Evolutionary conservation across 2,329 filamentous ascomycete species (phyloP).

Genomic region (Daldinia eschscholtzii): DNA sequence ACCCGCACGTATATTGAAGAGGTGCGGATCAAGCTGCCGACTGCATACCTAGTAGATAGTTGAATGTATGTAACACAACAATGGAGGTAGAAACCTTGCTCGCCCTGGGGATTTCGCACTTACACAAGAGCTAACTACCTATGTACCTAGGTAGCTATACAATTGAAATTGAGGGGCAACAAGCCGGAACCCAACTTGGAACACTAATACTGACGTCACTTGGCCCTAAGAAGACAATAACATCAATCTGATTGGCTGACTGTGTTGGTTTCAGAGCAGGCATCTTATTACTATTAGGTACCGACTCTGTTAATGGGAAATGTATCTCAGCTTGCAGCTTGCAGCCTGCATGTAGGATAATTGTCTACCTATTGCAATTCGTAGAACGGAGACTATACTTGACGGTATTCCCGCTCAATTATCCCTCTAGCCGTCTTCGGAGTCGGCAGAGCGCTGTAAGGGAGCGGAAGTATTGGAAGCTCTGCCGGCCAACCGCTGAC

Average conservation of each 20-base stretch:
- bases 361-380: neutral
- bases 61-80: neutral
- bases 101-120: constrained; percentile 3
- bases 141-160: neutral
- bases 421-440: neutral
- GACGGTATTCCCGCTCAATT: neutral
- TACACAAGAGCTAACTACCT: no score
- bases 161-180: neutral
- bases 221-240: constrained; percentile 21
- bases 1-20: neutral
- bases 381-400: neutral
- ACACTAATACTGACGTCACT: constrained; percentile 34
- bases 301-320: constrained; percentile 23
- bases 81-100: neutral
- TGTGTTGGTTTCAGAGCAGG: constrained; percentile 6
- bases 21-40: constrained; percentile 8
- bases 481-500: constrained; percentile 30
- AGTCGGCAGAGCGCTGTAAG: constrained; percentile 13
- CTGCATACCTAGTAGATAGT: neutral
- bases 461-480: constrained; percentile 12
- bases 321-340: constrained; percentile 25
- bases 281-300: constrained; percentile 7
- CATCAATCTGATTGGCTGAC: constrained; percentile 27
- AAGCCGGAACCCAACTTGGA: constrained; percentile 9
- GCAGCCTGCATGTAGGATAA: neutral